phyloP scores from a whole-genome alignment of 106 monocot genomes.

The Dioscorea zingiberensis region DNA sequence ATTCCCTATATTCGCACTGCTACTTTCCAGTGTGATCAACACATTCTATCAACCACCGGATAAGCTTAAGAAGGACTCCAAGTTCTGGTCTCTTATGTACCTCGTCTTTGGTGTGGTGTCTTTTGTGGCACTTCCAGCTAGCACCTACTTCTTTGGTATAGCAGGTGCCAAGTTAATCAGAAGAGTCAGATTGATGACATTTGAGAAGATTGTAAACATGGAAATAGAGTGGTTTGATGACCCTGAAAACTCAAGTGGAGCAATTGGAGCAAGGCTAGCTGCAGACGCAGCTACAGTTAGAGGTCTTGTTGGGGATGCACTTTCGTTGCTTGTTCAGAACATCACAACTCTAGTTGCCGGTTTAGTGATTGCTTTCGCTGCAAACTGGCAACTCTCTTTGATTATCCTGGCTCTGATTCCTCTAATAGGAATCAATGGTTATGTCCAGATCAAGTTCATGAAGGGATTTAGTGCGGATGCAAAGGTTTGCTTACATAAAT shows the following conservation, averaged over 20 bases:
- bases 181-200: constrained; percentile 59
- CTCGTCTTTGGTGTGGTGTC: constrained; percentile 28
- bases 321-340: constrained; percentile 49
- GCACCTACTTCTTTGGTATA: constrained; percentile 41
- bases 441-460: constrained; percentile 38
- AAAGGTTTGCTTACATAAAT: constrained; percentile 25
- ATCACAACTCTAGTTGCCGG: constrained; percentile 35
- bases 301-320: constrained; percentile 55
- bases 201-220: constrained; percentile 59
- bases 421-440: constrained; percentile 46
- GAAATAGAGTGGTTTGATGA: constrained; percentile 65
- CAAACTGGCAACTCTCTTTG: constrained; percentile 50
- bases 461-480: constrained; percentile 51
- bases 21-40: constrained; percentile 38
- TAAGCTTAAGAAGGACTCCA: constrained; percentile 36
- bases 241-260: constrained; percentile 51
- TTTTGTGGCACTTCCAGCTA: constrained; percentile 30
- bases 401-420: constrained; percentile 53
- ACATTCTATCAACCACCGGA: constrained; percentile 47
- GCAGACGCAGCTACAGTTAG: constrained; percentile 52
- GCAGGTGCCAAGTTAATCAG: constrained; percentile 54
- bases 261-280: constrained; percentile 51
- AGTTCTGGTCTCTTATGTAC: constrained; percentile 41
- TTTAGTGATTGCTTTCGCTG: constrained; percentile 42
- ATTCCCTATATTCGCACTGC: constrained; percentile 34